Evolutionary conservation across 1,284 basidiomycete genomes (phyloP).

Genomic region (Boletus semigastroideus): DNA sequence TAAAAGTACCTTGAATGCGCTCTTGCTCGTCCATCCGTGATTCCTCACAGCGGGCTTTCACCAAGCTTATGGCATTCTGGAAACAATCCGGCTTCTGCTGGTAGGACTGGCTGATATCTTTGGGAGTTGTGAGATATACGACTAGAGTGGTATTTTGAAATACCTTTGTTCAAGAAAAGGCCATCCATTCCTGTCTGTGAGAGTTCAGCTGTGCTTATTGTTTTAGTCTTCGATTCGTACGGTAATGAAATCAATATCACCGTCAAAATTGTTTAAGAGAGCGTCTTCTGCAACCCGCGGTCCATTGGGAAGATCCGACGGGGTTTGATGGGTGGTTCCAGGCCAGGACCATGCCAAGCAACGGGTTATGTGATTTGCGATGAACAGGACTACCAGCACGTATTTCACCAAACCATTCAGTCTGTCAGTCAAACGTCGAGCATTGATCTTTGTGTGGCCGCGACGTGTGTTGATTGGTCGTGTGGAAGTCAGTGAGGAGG

Average conservation of each 20-base stretch:
- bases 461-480: background rate
- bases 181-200: conserved; percentile 16
- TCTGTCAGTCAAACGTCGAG: conserved; percentile 2
- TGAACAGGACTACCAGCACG: conserved; percentile 11
- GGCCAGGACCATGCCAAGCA: conserved; percentile 32
- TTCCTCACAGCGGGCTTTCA: conserved; percentile 52
- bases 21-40: conserved; percentile 59
- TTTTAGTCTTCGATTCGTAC: conserved; percentile 11
- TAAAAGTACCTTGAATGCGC: conserved; percentile 48
- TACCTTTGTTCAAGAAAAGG: conserved; percentile 23
- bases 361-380: conserved; percentile 10
- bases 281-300: conserved; percentile 8
- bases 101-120: conserved; percentile 26
- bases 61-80: conserved; percentile 45
- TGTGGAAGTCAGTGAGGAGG: background rate
- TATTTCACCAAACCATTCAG: conserved; percentile 6
- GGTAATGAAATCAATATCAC: conserved; percentile 18
- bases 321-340: conserved; percentile 22
- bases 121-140: conserved; percentile 12
- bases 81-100: conserved; percentile 62
- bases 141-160: conserved; percentile 12
- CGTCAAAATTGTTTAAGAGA: conserved; percentile 22
- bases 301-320: conserved; percentile 14
- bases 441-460: conserved; percentile 2
- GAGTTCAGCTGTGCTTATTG: conserved; percentile 17